phyloP scores from a whole-genome alignment of 2,329 filamentous ascomycete species.

The Cercospora zeina region DNA sequence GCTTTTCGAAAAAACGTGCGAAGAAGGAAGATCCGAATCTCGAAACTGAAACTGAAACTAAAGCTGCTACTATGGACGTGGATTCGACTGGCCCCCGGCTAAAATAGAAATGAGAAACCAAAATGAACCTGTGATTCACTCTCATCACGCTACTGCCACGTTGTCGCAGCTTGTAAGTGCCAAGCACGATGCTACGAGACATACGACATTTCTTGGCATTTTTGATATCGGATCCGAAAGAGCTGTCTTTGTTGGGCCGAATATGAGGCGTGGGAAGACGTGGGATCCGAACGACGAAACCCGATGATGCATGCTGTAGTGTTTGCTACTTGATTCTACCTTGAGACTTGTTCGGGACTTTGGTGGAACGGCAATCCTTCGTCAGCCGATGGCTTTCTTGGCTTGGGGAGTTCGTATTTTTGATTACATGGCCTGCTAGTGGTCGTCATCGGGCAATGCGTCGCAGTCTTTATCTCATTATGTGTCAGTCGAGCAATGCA shows the following conservation, averaged over 20 bases:
- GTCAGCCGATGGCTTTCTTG: neutral
- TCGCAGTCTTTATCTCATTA: too few species aligned
- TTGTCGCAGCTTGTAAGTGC: neutral
- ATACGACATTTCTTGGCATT: neutral
- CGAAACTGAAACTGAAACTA: neutral
- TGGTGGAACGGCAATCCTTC: neutral
- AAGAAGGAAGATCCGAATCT: neutral
- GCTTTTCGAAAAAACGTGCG: too few species aligned
- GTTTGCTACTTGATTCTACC: neutral
- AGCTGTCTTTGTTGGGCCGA: neutral
- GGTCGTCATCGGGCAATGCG: too few species aligned
- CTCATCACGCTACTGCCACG: neutral
- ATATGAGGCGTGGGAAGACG: slow-evolving; percentile 2
- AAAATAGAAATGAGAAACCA: too few species aligned
- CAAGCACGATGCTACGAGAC: neutral
- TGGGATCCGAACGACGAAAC: neutral
- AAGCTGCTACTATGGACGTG: too few species aligned
- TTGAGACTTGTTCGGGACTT: neutral
- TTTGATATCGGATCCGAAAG: slow-evolving; percentile 12
- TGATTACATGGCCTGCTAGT: neutral
- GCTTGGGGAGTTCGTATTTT: neutral
- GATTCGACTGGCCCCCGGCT: neutral
- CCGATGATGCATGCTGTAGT: neutral
- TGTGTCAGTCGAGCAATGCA: too few species aligned
- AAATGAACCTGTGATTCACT: neutral